Evolutionary conservation across 768 basidiomycete genomes (phyloP), one percentile per base, ranked within the genome.

Genomic region (Pulveroboletus ravenelii): DNA sequence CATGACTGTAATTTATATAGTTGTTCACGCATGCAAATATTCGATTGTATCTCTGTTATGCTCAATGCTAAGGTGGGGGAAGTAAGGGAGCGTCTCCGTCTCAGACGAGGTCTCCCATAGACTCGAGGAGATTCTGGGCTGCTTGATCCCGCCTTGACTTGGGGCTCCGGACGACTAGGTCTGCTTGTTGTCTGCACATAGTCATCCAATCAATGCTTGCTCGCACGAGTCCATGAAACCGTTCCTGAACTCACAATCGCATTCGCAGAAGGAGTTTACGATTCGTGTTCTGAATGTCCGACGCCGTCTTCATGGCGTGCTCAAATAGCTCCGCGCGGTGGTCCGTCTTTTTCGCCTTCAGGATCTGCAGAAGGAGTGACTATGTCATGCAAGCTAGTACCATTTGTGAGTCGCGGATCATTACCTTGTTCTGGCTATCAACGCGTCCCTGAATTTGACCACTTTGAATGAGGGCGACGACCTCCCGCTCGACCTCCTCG

Each of bases 361-460:
- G 67, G 15, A 94, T 85, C 93, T 90, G 57, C 14, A 23, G 6
- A 36, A 25, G 4, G 7, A 9, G 18, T n/a, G 12, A 15, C 15
- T 35, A 35, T 10, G n/a, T 37, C 37, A 39, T 5, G 10, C 9
- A 18, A 43, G 2, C 2, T 1, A 9, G 5, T 10, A 5, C 5
- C 8, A 5, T 1, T 13, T 13, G 20, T 17, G 10, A 29, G 29
- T 31, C 8, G 35, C 6, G n/a, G 4, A 31, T 10, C 56, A 68
- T 37, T 42, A 86, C 90, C 78, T 90, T 92, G 69, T 93, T 91
- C 66, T 88, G 86, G 60, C 89, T 87, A 64, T 97, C 93, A 15
- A 96, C 84, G 10, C 91, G 76, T 3, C 82, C 93, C 59, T 86
- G 79, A 53, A 97, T 89, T 41, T 80, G 75, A 1, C 89, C 88